Conservation (phyloP, 768 basidiomycete genomes). For the Filobasidium wieringae region DNA sequence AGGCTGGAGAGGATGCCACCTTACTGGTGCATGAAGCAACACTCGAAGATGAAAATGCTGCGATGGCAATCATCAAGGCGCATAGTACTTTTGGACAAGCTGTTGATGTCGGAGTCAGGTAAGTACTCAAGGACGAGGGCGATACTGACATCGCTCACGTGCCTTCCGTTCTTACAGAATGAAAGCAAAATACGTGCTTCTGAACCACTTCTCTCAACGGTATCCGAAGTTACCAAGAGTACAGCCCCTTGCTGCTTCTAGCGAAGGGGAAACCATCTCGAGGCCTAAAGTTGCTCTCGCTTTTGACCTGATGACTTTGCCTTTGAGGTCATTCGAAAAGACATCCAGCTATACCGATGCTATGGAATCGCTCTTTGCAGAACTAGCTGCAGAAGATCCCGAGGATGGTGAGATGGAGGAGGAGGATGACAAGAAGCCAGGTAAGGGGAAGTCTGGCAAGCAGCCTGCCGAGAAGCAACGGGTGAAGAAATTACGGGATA, state of each 20-base stretch:
- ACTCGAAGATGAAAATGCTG: constrained; percentile 70
- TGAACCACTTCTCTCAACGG: constrained; percentile 90
- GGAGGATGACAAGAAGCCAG: constrained; percentile 5
- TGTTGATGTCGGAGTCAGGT: constrained; percentile 62
- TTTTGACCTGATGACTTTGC: constrained; percentile 65
- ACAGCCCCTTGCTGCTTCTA: constrained; percentile 26
- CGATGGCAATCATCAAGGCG: constrained; percentile 60
- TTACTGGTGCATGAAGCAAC: constrained; percentile 90
- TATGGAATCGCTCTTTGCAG: constrained; percentile 45
- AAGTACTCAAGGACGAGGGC: constrained; percentile 20
- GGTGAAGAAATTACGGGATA: not conserved
- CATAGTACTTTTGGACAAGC: constrained; percentile 89
- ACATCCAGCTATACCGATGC: constrained; percentile 62
- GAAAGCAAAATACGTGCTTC: constrained; percentile 69
- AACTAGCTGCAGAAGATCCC: constrained; percentile 32
- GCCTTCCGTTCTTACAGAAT: constrained; percentile 48
- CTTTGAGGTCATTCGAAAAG: constrained; percentile 74
- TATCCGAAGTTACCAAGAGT: constrained; percentile 75
- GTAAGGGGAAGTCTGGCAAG: not conserved
- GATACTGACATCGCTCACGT: not conserved
- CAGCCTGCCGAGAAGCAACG: not conserved
- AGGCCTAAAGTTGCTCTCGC: constrained; percentile 57
- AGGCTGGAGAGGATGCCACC: constrained; percentile 56
- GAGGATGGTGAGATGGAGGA: constrained; percentile 10
- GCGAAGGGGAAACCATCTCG: constrained; percentile 16